Evolutionary conservation across 2,329 filamentous ascomycete species (phyloP).

Genomic region (Colletotrichum salicis): DNA sequence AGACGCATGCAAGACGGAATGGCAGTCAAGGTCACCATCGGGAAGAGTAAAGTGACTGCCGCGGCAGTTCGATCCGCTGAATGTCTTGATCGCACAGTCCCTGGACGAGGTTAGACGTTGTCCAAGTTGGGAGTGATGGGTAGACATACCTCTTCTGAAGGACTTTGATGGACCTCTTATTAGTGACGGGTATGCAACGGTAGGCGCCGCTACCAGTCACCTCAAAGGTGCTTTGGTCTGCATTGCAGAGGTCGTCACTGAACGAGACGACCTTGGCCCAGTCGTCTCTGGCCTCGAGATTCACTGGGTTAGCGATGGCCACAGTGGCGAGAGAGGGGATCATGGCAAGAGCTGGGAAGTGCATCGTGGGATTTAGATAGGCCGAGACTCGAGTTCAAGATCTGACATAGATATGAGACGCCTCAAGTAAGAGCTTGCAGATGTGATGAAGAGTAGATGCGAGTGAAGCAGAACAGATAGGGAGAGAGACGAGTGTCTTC

Average conservation of each 20-base stretch:
- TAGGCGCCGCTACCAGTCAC: conserved; percentile 6
- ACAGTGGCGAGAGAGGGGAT: not conserved
- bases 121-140: no score
- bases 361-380: not conserved
- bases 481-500: not conserved
- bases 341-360: not conserved
- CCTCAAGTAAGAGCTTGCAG: no score
- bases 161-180: conserved; percentile 15
- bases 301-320: not conserved
- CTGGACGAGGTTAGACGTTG: not conserved
- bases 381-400: not conserved
- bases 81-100: conserved; percentile 7
- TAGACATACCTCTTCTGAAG: not conserved
- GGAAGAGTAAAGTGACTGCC: not conserved
- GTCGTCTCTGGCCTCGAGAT: conserved; percentile 1
- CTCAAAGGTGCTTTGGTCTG: not conserved
- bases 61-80: not conserved
- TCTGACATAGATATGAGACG: no score
- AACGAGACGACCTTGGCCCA: conserved; percentile 20
- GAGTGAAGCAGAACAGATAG: not conserved
- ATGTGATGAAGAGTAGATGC: not conserved
- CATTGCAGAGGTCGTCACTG: conserved; percentile 10
- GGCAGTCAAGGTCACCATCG: conserved; percentile 16
- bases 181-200: conserved; percentile 2
- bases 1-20: conserved; percentile 13